These are phyloP conservation scores for Arthrinium phaeospermum DNA, from an alignment of 2,329 filamentous ascomycete species.

Conservation along the genomic window DNA sequence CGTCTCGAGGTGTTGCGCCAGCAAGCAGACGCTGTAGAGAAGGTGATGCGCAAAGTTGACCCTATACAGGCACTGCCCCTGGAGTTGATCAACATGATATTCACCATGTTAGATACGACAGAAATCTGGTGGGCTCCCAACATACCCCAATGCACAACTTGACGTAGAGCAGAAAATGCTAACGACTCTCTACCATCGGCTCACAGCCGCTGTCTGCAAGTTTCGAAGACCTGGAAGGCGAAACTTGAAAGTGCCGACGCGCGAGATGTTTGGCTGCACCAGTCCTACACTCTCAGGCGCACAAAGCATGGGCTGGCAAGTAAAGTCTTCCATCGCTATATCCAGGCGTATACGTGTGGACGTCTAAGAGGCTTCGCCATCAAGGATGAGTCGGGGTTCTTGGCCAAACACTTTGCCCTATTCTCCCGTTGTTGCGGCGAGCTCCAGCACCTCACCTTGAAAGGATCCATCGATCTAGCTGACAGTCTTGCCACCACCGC, in stretches of 20 bases:
- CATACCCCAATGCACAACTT: neutral
- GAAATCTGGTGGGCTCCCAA: neutral
- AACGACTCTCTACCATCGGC: neutral
- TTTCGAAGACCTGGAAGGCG: constrained; percentile 35
- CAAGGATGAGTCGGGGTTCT: neutral
- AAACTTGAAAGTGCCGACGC: constrained; percentile 24
- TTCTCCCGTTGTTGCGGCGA: neutral
- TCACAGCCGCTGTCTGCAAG: constrained; percentile 27
- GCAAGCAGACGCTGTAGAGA: constrained; percentile 12
- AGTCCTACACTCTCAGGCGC: constrained; percentile 21
- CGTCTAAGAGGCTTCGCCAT: neutral
- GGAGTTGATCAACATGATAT: constrained; percentile 35
- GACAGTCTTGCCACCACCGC: neutral
- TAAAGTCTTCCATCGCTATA: constrained; percentile 14
- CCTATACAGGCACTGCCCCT: constrained; percentile 30
- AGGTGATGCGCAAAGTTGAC: constrained; percentile 14
- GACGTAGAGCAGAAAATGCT: neutral
- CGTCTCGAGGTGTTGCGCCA: constrained; percentile 27
- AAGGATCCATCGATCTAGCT: neutral
- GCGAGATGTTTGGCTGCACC: constrained; percentile 31
- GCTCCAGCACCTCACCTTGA: constrained; percentile 6
- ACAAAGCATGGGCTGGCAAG: neutral
- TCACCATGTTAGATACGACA: constrained; percentile 23
- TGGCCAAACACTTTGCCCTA: neutral
- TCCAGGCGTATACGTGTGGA: neutral